Conservation (phyloP, 345 rosid genomes). For the Microthlaspi erraticum region DNA sequence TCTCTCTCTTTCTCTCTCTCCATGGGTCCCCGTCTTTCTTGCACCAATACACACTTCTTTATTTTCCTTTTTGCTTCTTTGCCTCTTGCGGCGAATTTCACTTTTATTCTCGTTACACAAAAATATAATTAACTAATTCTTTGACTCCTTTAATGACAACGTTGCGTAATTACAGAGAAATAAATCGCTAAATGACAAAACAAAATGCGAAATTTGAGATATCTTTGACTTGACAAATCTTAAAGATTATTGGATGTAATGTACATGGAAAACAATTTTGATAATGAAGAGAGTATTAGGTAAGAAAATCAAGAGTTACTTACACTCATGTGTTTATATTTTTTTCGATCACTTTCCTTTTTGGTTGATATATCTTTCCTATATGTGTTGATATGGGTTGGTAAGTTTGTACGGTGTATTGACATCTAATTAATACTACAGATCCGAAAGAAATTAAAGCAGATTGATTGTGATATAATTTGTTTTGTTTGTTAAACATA, state of each 20-base stretch:
- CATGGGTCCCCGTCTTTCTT: slow-evolving; percentile 34
- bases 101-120: slow-evolving; percentile 18
- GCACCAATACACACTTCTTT: background rate
- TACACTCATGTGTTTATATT: background rate
- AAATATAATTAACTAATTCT: background rate
- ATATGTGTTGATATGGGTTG: background rate
- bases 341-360: background rate
- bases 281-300: background rate
- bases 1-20: slow-evolving; percentile 28
- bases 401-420: background rate
- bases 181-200: background rate
- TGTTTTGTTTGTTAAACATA: background rate
- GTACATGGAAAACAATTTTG: background rate
- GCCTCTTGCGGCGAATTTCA: slow-evolving; percentile 19
- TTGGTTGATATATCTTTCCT: background rate
- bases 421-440: background rate
- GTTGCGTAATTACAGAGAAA: slow-evolving; percentile 5
- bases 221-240: background rate
- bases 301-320: background rate
- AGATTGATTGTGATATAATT: background rate
- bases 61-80: background rate
- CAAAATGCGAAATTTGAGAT: background rate
- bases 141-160: slow-evolving; percentile 25
- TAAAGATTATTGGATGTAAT: background rate
- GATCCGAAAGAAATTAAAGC: background rate